Evolutionary conservation across 1,284 basidiomycete genomes (phyloP).

Genomic region (Ustilago nuda): DNA sequence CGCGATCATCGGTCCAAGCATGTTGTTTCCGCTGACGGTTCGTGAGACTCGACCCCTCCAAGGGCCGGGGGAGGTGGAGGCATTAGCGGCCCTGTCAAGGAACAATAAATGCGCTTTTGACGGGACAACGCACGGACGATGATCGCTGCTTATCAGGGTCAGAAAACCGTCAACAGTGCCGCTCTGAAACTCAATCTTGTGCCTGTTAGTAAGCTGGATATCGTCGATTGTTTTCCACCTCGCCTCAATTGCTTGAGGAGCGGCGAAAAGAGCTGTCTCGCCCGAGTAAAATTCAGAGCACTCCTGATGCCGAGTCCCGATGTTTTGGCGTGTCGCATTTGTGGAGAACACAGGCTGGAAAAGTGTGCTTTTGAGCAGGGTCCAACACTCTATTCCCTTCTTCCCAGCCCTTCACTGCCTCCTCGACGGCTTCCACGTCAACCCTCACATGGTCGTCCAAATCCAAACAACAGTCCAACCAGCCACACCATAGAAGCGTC

Average conservation of each 20-base stretch:
- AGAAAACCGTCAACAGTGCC: background rate
- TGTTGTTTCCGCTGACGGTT: background rate
- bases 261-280: background rate
- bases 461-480: too few relatives aligned
- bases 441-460: background rate
- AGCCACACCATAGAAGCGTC: too few relatives aligned
- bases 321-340: background rate
- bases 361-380: background rate
- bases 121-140: background rate
- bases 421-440: background rate
- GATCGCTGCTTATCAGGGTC: background rate
- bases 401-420: background rate
- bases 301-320: background rate
- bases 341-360: conserved; percentile 1
- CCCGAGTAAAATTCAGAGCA: background rate
- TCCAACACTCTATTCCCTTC: background rate
- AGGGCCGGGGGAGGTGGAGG: background rate
- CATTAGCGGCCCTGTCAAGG: background rate
- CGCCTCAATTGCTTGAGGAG: background rate
- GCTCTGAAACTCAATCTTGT: too few relatives aligned
- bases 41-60: too few relatives aligned
- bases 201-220: background rate
- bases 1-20: background rate
- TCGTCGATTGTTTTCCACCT: background rate
- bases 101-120: background rate